These are phyloP conservation scores for Gloeopeniophorella convolvens DNA, from an alignment of 768 basidiomycete genomes.

Conservation along the genomic window DNA sequence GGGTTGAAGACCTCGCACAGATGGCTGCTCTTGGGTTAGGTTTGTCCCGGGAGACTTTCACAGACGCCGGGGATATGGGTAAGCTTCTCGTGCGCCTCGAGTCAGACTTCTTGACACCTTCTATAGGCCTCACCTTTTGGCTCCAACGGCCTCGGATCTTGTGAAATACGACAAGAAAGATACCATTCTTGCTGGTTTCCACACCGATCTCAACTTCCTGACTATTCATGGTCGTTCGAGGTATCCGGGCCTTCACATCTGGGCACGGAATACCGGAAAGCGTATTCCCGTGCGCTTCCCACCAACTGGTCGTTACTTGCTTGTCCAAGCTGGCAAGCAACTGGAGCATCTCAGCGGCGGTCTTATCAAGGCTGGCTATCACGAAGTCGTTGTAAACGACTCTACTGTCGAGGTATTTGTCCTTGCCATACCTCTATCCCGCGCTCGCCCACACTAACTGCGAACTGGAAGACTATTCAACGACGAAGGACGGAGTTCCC, in stretches of 20 bases:
- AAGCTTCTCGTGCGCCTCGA: constrained; percentile 22
- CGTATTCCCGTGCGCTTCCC: constrained; percentile 86
- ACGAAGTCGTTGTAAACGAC: constrained; percentile 89
- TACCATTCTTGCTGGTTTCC: constrained; percentile 90
- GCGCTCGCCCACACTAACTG: neutral
- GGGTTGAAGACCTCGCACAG: constrained; percentile 80
- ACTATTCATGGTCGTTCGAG: constrained; percentile 86
- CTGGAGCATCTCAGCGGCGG: constrained; percentile 83
- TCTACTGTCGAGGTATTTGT: constrained; percentile 60
- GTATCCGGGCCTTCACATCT: constrained; percentile 86
- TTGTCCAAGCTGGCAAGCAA: constrained; percentile 96
- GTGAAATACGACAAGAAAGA: constrained; percentile 68
- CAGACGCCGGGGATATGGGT: constrained; percentile 84
- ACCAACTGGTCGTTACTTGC: constrained; percentile 65
- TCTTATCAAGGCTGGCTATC: constrained; percentile 86
- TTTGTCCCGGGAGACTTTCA: constrained; percentile 61
- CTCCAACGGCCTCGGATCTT: constrained; percentile 91
- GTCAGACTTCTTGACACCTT: neutral
- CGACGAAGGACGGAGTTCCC: constrained; percentile 51
- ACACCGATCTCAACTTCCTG: constrained; percentile 89
- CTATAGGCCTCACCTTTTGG: constrained; percentile 74
- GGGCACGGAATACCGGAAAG: constrained; percentile 92
- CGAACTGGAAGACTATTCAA: constrained; percentile 49
- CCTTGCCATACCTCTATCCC: neutral
- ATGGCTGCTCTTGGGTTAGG: constrained; percentile 86